A percentile compares a stretch with the other conserved stretches of the same genome.
phyloP scores from a whole-genome alignment of 148 eudicot genomes.

The Cornus kousa region DNA sequence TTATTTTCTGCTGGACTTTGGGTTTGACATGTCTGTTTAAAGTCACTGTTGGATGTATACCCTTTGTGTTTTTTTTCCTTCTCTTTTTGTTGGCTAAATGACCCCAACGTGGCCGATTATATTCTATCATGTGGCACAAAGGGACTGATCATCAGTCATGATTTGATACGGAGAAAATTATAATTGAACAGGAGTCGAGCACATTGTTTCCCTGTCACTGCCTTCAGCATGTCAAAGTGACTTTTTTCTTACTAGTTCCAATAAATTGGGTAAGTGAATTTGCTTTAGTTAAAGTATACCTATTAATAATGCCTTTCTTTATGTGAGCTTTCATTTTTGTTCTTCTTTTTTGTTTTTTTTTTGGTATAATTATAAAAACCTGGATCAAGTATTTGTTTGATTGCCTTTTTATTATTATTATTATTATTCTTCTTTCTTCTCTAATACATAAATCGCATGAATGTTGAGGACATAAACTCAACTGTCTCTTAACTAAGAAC shows the following conservation, averaged over 20 bases:
- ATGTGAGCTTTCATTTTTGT: too few species aligned
- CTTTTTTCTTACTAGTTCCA: not conserved
- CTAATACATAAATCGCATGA: too few species aligned
- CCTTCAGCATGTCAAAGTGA: not conserved
- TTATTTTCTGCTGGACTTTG: slow-evolving; percentile 15
- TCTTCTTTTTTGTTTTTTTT: too few species aligned
- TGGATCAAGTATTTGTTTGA: too few species aligned
- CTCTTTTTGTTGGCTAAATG: not conserved
- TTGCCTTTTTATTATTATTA: too few species aligned
- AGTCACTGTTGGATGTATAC: slow-evolving; percentile 13
- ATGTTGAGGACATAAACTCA: too few species aligned
- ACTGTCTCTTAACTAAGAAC: too few species aligned
- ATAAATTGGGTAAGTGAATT: not conserved
- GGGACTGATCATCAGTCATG: not conserved
- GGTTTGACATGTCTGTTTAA: slow-evolving; percentile 27
- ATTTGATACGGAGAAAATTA: not conserved
- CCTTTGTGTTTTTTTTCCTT: not conserved
- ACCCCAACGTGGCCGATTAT: slow-evolving; percentile 2
- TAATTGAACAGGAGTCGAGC: not conserved
- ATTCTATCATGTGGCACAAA: slow-evolving; percentile 9
- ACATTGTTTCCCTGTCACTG: not conserved
- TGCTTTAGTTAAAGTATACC: too few species aligned
- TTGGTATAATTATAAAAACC: too few species aligned
- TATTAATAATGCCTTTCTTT: too few species aligned
- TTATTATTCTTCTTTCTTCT: too few species aligned